These are phyloP conservation scores for Amylostereum areolatum DNA, from an alignment of 1,284 basidiomycete species.

Conservation along the genomic window DNA sequence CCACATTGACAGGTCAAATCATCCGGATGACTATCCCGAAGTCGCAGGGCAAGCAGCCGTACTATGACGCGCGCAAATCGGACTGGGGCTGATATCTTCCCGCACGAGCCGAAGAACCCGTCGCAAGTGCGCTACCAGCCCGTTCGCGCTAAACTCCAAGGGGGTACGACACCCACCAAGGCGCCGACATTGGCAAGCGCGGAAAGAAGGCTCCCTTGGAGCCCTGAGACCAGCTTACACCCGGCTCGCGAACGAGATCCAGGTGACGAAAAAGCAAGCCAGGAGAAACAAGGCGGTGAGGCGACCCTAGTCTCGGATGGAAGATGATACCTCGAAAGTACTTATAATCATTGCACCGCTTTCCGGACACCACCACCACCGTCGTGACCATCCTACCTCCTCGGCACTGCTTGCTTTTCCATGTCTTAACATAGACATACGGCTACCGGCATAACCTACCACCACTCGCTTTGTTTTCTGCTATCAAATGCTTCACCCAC, in stretches of 20 bases:
- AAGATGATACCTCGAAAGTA: no score
- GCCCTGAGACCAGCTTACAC: conserved; percentile 32
- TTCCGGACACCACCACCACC: no score
- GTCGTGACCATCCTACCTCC: no score
- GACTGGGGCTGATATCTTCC: conserved; percentile 94
- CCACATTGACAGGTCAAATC: conserved; percentile 61
- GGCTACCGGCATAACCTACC: no score
- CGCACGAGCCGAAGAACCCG: conserved; percentile 74
- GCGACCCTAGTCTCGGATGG: background rate
- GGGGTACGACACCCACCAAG: conserved; percentile 21
- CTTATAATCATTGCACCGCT: no score
- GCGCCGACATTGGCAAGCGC: conserved; percentile 55
- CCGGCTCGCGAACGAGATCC: conserved; percentile 32
- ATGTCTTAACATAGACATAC: no score
- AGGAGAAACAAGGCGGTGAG: conserved; percentile 24
- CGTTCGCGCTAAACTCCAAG: conserved; percentile 23
- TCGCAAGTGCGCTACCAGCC: conserved; percentile 57
- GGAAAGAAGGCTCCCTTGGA: conserved; percentile 16
- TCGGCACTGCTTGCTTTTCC: no score
- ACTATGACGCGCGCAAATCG: conserved; percentile 92
- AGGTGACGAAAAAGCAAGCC: conserved; percentile 23
- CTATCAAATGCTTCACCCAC: no score
- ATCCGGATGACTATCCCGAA: conserved; percentile 88
- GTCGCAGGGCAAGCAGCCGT: conserved; percentile 91
- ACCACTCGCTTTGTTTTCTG: no score